phyloP scores from a whole-genome alignment of 331 rosid species.

The Erythrophleum ivorense region DNA sequence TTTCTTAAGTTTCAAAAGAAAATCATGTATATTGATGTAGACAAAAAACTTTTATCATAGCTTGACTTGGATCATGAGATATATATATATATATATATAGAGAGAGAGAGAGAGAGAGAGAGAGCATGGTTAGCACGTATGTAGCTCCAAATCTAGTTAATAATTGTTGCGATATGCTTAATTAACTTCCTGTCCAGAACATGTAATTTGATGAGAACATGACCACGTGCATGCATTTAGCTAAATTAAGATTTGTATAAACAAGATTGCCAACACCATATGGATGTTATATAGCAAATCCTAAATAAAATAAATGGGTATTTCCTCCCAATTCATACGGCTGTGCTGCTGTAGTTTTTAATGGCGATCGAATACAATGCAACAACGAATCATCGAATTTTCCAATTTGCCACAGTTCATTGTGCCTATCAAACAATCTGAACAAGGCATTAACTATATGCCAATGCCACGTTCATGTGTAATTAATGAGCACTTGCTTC shows the following conservation, averaged over 20 bases:
- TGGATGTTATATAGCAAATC: conserved; percentile 37
- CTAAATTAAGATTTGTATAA: background rate
- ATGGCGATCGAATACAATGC: conserved; percentile 36
- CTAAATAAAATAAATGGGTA: conserved; percentile 33
- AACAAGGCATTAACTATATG: background rate
- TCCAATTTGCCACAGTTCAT: conserved; percentile 3
- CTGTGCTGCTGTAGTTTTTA: conserved; percentile 19
- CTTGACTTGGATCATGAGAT: background rate
- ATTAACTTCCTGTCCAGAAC: background rate
- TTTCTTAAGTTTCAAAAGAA: background rate
- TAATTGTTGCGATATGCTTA: background rate
- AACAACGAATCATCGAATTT: conserved; percentile 30
- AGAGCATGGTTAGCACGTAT: background rate
- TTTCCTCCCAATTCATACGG: conserved; percentile 38
- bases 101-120: too few relatives aligned
- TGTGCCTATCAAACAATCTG: background rate
- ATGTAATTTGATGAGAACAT: background rate
- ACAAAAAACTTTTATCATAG: background rate
- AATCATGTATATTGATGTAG: background rate
- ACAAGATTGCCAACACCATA: background rate
- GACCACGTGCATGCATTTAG: background rate
- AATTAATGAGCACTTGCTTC: background rate
- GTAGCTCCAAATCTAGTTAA: background rate
- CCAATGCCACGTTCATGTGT: background rate
- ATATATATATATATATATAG: too few relatives aligned